These are phyloP conservation scores for Suillus occidentalis DNA, from an alignment of 768 basidiomycete species.

Conservation along the genomic window DNA sequence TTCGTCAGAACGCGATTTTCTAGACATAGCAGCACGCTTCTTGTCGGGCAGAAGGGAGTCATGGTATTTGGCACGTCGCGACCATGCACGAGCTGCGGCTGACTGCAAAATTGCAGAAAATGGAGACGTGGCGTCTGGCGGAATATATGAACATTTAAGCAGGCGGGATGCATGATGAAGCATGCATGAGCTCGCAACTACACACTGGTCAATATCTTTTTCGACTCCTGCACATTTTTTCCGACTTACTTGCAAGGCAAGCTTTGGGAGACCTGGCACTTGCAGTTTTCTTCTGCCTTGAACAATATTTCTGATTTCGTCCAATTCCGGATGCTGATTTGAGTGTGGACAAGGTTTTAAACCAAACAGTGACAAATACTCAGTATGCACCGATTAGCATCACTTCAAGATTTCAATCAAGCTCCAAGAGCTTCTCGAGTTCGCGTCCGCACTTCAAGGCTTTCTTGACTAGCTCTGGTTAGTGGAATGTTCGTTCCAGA, in stretches of 20 bases:
- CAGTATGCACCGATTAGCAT: background rate
- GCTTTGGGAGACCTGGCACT: conserved; percentile 2
- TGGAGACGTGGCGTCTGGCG: conserved; percentile 10
- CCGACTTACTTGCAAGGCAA: conserved; percentile 12
- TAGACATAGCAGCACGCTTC: background rate
- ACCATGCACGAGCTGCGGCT: conserved; percentile 53
- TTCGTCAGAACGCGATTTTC: background rate
- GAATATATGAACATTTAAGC: conserved; percentile 13
- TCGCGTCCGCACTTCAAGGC: background rate
- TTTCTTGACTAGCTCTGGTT: background rate
- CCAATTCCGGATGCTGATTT: background rate
- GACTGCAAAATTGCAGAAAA: conserved; percentile 45
- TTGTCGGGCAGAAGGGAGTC: background rate
- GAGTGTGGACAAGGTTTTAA: background rate
- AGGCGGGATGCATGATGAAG: conserved; percentile 37
- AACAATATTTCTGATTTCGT: background rate
- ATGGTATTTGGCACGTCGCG: conserved; percentile 26
- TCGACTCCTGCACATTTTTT: background rate
- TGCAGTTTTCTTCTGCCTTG: conserved; percentile 5
- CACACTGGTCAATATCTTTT: conserved; percentile 1
- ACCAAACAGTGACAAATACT: background rate
- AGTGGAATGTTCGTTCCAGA: background rate
- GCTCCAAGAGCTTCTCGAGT: background rate
- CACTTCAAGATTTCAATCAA: background rate
- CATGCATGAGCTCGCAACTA: conserved; percentile 37